These are phyloP conservation scores for Plasmodium vivax DNA, from an alignment of 169 alveolate species.

Conservation along the genomic window DNA sequence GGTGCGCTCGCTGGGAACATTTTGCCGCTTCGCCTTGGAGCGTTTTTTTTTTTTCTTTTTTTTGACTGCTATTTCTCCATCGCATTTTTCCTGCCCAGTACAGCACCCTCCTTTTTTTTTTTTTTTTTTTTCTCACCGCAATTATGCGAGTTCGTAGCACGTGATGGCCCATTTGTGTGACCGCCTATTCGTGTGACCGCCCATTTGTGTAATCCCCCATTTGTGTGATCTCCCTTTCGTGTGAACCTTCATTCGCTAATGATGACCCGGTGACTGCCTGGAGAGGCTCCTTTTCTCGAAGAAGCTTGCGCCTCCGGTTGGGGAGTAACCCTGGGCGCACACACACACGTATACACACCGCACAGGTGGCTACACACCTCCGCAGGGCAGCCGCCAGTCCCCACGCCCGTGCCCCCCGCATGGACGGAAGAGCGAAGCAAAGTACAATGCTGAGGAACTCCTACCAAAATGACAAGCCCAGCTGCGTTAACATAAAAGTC, in stretches of 20 bases:
- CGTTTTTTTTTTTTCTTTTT: neutral
- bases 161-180: neutral
- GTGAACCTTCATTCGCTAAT: neutral
- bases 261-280: neutral
- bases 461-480: constrained; percentile 57
- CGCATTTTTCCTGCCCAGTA: neutral
- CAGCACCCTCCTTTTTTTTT: neutral
- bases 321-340: neutral
- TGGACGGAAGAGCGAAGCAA: neutral
- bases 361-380: neutral
- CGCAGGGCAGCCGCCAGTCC: neutral
- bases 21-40: neutral
- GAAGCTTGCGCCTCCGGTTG: neutral
- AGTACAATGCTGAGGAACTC: constrained; percentile 52
- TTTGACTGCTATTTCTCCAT: neutral
- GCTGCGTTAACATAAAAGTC: constrained; percentile 84
- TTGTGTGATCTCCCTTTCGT: neutral
- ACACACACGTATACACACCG: neutral
- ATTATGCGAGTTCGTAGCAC: neutral
- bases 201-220: too few relatives aligned
- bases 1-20: neutral
- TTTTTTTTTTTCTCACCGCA: neutral
- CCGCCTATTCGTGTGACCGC: too few relatives aligned
- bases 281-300: neutral
- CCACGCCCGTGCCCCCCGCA: neutral